Evolutionary conservation across 2,329 filamentous ascomycete species (phyloP), one percentile per base, ranked within the genome.

Genomic region (Trichophyton schoenleinii): DNA sequence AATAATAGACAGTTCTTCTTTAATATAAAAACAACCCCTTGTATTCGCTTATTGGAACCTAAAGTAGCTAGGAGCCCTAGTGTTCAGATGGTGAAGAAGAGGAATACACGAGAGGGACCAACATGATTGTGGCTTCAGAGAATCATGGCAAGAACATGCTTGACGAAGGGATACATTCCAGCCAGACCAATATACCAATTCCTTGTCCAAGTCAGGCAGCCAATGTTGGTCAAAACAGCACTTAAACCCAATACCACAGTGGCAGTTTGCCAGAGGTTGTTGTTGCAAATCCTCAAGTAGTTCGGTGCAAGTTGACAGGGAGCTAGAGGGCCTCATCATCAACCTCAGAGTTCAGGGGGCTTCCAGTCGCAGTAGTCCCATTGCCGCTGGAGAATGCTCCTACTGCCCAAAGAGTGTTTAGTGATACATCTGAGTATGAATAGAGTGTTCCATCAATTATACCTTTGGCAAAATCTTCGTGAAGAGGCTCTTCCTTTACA

Each of bases 401-500:
- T 46, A 28, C 38, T 20, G 18, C 22, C 58, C 58, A 59, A 31
- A 59, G 58, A 31, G 31, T 44, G 42, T 49, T 44, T 44, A 49
- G 44, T 20, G n/a, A 11, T 36, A 20, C 36, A 7, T 53, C 60
- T 53, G 58, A 31, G 22, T 28, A 49, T 38, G 57, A 52, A 57
- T 65, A 66, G 3, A 52, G 57, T 38, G 64, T 65, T 38, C 57
- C 57, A 36, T 65, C 59, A 58, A 65, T 62, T 34, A 63, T 63
- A 31, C 61, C 60, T 31, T 58, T 31, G 8, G 58, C 62, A 48
- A 66, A 63, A 20, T 59, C 58, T 9, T 61, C 57, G 36, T 60
- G 31, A 48, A 52, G 15, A 3, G 42, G 58, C 31, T 60, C 53
- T 25, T 36, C 18, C 22, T 49, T 60, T 52, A 57, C 41, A 6